A percentile compares a stretch with the other conserved stretches of the same genome.
These are phyloP conservation scores for Beta lomatogona DNA, from an alignment of 179 eudicot genomes.

Conservation along the genomic window DNA sequence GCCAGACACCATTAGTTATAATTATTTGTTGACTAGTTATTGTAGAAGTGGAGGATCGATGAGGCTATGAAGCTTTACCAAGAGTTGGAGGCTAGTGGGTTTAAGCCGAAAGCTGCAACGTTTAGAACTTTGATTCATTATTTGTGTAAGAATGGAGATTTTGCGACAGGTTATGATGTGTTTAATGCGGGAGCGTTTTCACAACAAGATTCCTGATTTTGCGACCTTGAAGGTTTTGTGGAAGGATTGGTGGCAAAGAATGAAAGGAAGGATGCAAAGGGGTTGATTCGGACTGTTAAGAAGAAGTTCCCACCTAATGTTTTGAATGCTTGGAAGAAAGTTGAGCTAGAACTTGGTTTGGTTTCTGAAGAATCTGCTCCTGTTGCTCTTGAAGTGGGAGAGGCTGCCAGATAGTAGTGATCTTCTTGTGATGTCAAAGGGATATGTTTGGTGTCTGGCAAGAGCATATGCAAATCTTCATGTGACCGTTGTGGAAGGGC, in stretches of 20 bases:
- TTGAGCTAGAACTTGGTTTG: slow-evolving; percentile 69
- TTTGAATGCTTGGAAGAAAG: slow-evolving; percentile 57
- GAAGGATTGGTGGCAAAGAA: slow-evolving; percentile 60
- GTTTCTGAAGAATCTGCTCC: slow-evolving; percentile 21
- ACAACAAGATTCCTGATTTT: slow-evolving; percentile 68
- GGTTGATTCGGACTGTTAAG: slow-evolving; percentile 59
- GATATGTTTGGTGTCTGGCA: background rate
- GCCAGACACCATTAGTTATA: slow-evolving; percentile 70
- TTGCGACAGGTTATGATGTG: slow-evolving; percentile 57
- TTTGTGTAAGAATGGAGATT: slow-evolving; percentile 56
- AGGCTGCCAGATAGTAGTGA: slow-evolving; percentile 25
- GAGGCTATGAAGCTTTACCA: slow-evolving; percentile 64
- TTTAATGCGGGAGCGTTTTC: slow-evolving; percentile 64
- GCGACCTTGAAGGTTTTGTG: slow-evolving; percentile 59
- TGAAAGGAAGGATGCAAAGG: slow-evolving; percentile 54
- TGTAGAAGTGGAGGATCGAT: slow-evolving; percentile 63
- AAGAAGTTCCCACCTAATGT: slow-evolving; percentile 67
- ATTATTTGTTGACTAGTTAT: slow-evolving; percentile 70
- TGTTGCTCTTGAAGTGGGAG: slow-evolving; percentile 8
- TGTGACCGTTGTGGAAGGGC: background rate
- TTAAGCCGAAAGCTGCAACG: slow-evolving; percentile 60
- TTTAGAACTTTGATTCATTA: slow-evolving; percentile 66
- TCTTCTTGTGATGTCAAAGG: background rate
- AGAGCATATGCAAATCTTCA: background rate
- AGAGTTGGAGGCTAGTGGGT: slow-evolving; percentile 50